Evolutionary conservation across 1,284 basidiomycete species (phyloP).

Genomic region (Heterobasidion parviporum): DNA sequence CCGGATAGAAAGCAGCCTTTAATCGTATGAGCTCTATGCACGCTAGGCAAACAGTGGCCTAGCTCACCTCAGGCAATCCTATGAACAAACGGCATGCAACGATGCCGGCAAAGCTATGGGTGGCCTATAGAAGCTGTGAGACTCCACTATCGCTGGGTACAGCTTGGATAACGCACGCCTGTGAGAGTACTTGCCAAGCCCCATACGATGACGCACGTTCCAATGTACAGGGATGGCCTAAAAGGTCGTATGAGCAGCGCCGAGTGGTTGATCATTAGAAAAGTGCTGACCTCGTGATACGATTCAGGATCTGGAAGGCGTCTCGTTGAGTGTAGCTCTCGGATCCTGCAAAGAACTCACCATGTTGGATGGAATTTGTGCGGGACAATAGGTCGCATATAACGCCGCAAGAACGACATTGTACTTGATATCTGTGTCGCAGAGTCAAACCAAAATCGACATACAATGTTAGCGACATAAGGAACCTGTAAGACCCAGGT

Average conservation of each 20-base stretch:
- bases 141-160: not conserved
- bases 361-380: slow-evolving; percentile 63
- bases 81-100: slow-evolving; percentile 55
- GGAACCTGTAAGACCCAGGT: slow-evolving; percentile 42
- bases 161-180: slow-evolving; percentile 29
- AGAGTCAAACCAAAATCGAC: not conserved
- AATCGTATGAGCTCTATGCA: not conserved
- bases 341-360: slow-evolving; percentile 19
- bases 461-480: not conserved
- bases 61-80: slow-evolving; percentile 48
- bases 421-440: slow-evolving; percentile 47
- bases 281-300: slow-evolving; percentile 34
- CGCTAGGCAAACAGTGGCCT: not conserved
- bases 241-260: not conserved
- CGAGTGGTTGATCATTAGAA: not conserved
- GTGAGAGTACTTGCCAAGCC: slow-evolving; percentile 55
- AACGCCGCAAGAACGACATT: slow-evolving; percentile 49
- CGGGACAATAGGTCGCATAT: slow-evolving; percentile 52
- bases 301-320: slow-evolving; percentile 37
- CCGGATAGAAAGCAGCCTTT: slow-evolving; percentile 57
- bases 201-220: slow-evolving; percentile 52
- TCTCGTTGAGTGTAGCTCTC: not conserved
- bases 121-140: not conserved
- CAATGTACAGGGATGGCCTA: slow-evolving; percentile 59
- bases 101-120: slow-evolving; percentile 40